Conservation (phyloP, 805 yeast species). For the Candida easanensis region DNA sequence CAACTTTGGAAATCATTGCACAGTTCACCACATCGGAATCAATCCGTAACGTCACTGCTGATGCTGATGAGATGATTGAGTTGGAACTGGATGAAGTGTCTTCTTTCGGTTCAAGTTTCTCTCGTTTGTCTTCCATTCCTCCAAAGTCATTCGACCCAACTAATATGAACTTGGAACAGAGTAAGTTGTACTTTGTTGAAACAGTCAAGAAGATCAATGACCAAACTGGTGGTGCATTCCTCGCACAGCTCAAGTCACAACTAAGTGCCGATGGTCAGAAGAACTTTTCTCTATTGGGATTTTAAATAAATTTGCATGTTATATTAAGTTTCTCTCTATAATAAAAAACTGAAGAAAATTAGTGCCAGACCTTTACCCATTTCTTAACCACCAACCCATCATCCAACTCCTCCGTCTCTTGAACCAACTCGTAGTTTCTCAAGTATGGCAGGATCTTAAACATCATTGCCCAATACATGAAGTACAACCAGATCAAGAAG, state of each 20-base stretch:
- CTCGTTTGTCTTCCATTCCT: slow-evolving; percentile 64
- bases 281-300: slow-evolving; percentile 18
- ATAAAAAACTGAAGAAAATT: background rate
- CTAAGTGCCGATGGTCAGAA: slow-evolving; percentile 16
- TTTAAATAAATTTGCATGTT: slow-evolving; percentile 3
- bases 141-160: slow-evolving; percentile 66
- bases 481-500: slow-evolving; percentile 39
- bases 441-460: slow-evolving; percentile 47
- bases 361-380: slow-evolving; percentile 43
- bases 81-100: slow-evolving; percentile 66
- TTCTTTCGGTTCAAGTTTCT: slow-evolving; percentile 84
- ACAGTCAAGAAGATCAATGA: slow-evolving; percentile 17
- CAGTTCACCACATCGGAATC: slow-evolving; percentile 36
- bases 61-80: slow-evolving; percentile 37
- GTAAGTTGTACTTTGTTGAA: slow-evolving; percentile 21
- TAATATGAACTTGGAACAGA: slow-evolving; percentile 17
- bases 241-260: slow-evolving; percentile 20
- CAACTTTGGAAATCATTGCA: slow-evolving; percentile 43
- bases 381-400: slow-evolving; percentile 59
- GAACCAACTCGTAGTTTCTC: slow-evolving; percentile 43
- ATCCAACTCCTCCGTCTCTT: slow-evolving; percentile 38
- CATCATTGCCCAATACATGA: slow-evolving; percentile 52
- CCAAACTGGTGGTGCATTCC: slow-evolving; percentile 19
- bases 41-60: slow-evolving; percentile 32
- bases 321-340: no score